Conservation (phyloP, 108 stramenopile genomes). For the Pseudonitzschia multiseries region DNA sequence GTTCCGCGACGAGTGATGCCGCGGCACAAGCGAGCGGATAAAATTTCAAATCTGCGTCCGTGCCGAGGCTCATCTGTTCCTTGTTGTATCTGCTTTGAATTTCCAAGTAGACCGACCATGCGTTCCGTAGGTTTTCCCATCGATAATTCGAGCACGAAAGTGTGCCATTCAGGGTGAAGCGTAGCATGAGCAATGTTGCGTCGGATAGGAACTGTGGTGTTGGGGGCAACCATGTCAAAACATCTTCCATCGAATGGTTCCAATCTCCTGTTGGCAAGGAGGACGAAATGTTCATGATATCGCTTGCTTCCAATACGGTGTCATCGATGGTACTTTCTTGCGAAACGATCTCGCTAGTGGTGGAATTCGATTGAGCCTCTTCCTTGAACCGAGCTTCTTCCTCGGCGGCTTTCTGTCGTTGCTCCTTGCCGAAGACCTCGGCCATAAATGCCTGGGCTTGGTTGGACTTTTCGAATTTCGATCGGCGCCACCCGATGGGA, state of each 20-base stretch:
- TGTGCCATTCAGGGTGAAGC: constrained; percentile 72
- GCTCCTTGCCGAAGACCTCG: constrained; percentile 28
- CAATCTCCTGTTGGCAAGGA: constrained; percentile 23
- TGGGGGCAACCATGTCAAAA: constrained; percentile 82
- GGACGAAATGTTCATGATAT: constrained; percentile 19
- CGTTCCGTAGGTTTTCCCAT: constrained; percentile 66
- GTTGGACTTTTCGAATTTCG: constrained; percentile 35
- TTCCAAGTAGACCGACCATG: constrained; percentile 55
- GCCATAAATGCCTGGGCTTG: constrained; percentile 39
- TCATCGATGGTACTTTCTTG: constrained; percentile 13
- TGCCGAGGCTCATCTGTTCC: neutral
- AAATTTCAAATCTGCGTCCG: constrained; percentile 31
- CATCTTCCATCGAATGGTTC: constrained; percentile 62
- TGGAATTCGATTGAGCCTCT: neutral
- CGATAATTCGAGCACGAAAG: constrained; percentile 54
- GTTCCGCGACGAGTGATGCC: constrained; percentile 47
- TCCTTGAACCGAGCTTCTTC: constrained; percentile 3
- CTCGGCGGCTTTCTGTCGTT: neutral
- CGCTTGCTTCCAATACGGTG: neutral
- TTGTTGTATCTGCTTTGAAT: constrained; percentile 25
- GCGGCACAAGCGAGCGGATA: constrained; percentile 61
- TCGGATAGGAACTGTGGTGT: constrained; percentile 66
- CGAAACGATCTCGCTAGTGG: neutral
- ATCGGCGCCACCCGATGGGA: constrained; percentile 40
- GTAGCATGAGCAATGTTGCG: constrained; percentile 71